phyloP scores from a whole-genome alignment of 2,329 filamentous ascomycete species.

The Bimuria novae-zelandiae region DNA sequence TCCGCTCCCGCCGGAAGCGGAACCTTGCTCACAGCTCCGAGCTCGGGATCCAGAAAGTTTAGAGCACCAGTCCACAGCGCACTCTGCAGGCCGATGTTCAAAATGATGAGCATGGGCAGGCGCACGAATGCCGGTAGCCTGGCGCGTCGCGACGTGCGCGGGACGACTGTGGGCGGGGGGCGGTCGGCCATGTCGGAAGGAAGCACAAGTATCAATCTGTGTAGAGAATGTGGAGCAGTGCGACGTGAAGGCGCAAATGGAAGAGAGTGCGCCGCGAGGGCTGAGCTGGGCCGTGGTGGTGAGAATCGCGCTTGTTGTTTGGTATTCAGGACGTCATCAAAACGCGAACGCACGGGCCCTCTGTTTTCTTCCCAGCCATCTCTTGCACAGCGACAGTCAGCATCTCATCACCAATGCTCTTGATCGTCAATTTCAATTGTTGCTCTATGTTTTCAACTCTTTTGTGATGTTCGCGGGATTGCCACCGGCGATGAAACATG shows the following conservation, averaged over 20 bases:
- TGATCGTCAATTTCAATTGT: too few relatives aligned
- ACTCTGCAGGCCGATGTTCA: slow-evolving; percentile 66
- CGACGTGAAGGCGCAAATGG: background rate
- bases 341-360: slow-evolving; percentile 1
- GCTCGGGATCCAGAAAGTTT: slow-evolving; percentile 65
- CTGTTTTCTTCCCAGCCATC: background rate
- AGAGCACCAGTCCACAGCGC: slow-evolving; percentile 67
- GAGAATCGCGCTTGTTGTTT: slow-evolving; percentile 1
- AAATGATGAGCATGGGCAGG: slow-evolving; percentile 52
- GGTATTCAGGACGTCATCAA: slow-evolving; percentile 3
- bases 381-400: background rate
- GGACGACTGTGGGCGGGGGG: background rate
- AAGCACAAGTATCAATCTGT: background rate
- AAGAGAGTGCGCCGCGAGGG: slow-evolving; percentile 1
- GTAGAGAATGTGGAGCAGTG: background rate
- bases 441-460: too few relatives aligned
- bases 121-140: slow-evolving; percentile 43
- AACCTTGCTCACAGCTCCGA: slow-evolving; percentile 66
- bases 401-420: background rate
- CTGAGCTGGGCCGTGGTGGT: background rate
- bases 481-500: too few relatives aligned
- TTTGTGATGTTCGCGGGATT: too few relatives aligned
- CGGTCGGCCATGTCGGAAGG: slow-evolving; percentile 1
- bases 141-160: slow-evolving; percentile 2
- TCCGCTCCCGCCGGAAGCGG: slow-evolving; percentile 35